phyloP scores from a whole-genome alignment of 805 yeast species.

The Yamadazyma phyllophila region DNA sequence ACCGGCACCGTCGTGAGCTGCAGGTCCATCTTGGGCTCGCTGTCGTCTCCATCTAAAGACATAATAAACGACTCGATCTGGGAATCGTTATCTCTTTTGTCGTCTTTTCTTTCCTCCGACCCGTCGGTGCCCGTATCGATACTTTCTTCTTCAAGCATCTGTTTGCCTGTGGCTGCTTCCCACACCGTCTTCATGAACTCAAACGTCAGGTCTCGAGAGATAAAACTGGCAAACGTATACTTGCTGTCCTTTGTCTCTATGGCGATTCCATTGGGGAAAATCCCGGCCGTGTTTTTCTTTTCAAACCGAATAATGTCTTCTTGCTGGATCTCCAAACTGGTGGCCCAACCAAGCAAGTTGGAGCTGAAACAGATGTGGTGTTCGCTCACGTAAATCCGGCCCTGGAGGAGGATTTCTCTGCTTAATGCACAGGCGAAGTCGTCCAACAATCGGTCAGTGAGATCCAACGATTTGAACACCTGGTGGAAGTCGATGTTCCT shows the following conservation, averaged over 20 bases:
- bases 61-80: constrained; percentile 29
- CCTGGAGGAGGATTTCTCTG: constrained; percentile 83
- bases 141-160: constrained; percentile 13
- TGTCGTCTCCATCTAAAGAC: constrained; percentile 39
- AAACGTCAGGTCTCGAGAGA: constrained; percentile 75
- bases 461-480: constrained; percentile 64
- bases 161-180: constrained; percentile 45
- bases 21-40: background rate
- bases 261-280: constrained; percentile 86
- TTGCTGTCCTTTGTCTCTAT: constrained; percentile 62
- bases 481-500: constrained; percentile 76
- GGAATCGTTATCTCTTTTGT: constrained; percentile 3
- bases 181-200: constrained; percentile 69
- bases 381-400: constrained; percentile 79
- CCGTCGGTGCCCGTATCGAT: constrained; percentile 20
- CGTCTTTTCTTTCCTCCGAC: constrained; percentile 11
- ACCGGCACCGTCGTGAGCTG: constrained; percentile 12
- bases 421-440: constrained; percentile 90
- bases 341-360: constrained; percentile 86
- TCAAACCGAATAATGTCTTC: constrained; percentile 73
- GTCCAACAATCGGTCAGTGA: constrained; percentile 71
- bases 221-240: constrained; percentile 83
- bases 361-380: constrained; percentile 82
- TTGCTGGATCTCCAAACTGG: constrained; percentile 69
- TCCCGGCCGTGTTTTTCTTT: constrained; percentile 80